phyloP scores from a whole-genome alignment of 139 green algal species.

The Pleodorina starrii region DNA sequence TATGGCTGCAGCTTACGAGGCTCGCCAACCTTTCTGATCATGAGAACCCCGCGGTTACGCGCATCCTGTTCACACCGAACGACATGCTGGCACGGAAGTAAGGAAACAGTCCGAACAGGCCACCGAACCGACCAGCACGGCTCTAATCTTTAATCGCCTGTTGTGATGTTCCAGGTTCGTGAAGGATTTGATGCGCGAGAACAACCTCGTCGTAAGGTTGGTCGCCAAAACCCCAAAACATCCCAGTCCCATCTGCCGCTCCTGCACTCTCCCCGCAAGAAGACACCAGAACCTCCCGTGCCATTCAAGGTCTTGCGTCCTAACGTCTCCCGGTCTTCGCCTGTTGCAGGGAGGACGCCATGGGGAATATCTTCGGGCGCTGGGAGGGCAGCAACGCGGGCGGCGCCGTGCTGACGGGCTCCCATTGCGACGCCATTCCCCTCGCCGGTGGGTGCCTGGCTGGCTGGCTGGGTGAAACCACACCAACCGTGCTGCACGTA shows the following conservation, averaged over 20 bases:
- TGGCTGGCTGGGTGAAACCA: not conserved
- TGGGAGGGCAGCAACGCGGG: conserved; percentile 75
- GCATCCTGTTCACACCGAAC: conserved; percentile 91
- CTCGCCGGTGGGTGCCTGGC: conserved; percentile 72
- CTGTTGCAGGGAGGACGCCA: conserved; percentile 84
- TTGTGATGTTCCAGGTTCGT: conserved; percentile 77
- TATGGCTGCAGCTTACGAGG: conserved; percentile 73
- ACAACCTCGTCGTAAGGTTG: conserved; percentile 64
- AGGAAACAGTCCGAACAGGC: too few species aligned
- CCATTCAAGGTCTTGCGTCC: too few species aligned
- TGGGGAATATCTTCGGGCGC: conserved; percentile 94
- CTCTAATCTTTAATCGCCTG: not conserved
- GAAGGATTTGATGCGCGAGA: conserved; percentile 85
- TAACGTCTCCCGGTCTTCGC: too few species aligned
- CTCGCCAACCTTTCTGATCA: conserved; percentile 87
- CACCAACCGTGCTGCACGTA: too few species aligned
- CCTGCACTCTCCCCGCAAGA: too few species aligned
- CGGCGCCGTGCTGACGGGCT: conserved; percentile 85
- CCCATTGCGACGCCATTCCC: conserved; percentile 95
- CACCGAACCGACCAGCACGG: too few species aligned
- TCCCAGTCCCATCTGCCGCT: too few species aligned
- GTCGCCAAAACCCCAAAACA: not conserved
- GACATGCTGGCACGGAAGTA: conserved; percentile 82
- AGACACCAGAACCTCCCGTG: too few species aligned
- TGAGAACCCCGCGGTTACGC: conserved; percentile 90